Conservation (phyloP, 1,284 basidiomycete genomes). For the Anthracocystis walkeri region DNA sequence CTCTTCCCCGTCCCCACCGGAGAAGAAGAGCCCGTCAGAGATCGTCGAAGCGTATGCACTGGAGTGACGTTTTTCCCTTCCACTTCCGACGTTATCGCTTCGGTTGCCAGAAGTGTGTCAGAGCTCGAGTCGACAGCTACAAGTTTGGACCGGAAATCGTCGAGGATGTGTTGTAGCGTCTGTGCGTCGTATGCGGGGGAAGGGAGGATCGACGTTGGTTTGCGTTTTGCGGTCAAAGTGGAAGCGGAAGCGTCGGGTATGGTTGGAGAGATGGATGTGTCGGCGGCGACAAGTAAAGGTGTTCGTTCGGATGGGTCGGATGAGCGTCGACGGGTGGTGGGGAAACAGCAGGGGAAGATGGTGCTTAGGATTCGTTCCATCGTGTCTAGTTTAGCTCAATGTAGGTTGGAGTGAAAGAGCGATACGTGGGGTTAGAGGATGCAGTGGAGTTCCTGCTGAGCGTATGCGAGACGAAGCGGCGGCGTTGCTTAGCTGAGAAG, state of each 20-base stretch:
- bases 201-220: constrained; percentile 29
- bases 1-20: not conserved
- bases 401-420: no score
- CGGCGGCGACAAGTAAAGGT: constrained; percentile 22
- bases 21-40: constrained; percentile 6
- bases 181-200: constrained; percentile 34
- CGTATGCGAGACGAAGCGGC: no score
- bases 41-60: constrained; percentile 16
- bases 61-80: constrained; percentile 19
- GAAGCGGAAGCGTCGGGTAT: not conserved
- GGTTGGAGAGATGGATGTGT: no score
- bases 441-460: no score
- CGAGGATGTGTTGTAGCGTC: constrained; percentile 18
- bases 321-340: constrained; percentile 1
- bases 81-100: not conserved
- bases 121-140: constrained; percentile 16
- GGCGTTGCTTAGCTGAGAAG: no score
- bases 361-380: constrained; percentile 36
- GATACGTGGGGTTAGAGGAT: no score
- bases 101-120: no score
- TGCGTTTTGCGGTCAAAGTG: constrained; percentile 1
- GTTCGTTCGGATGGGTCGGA: constrained; percentile 27
- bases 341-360: constrained; percentile 42
- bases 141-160: constrained; percentile 24
- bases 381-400: not conserved